Percentiles rank a stretch among this genome's conserved stretches.
Conservation (phyloP, 495 filamentous ascomycete species). For the Penicillium subrubescens region DNA sequence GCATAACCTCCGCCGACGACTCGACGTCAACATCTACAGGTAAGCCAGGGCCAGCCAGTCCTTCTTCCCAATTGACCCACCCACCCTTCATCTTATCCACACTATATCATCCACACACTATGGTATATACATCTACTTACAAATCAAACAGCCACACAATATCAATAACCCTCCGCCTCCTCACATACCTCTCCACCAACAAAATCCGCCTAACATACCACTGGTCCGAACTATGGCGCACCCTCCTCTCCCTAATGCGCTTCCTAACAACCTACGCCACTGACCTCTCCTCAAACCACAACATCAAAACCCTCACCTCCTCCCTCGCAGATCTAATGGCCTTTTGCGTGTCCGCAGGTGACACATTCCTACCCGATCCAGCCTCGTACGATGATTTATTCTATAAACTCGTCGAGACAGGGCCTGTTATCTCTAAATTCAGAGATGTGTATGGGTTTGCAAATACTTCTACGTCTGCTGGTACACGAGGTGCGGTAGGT, state of each 20-base stretch:
- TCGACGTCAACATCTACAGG: slow-evolving; percentile 86
- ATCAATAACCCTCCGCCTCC: slow-evolving; percentile 76
- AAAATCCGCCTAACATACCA: slow-evolving; percentile 81
- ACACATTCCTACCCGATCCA: slow-evolving; percentile 89
- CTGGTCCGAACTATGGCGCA: slow-evolving; percentile 94
- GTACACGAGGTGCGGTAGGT: background rate
- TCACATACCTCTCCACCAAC: slow-evolving; percentile 80
- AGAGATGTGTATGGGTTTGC: slow-evolving; percentile 64
- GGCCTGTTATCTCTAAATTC: slow-evolving; percentile 82
- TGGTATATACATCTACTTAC: slow-evolving; percentile 7
- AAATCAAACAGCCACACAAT: slow-evolving; percentile 47
- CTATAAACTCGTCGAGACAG: slow-evolving; percentile 95
- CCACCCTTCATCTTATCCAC: background rate
- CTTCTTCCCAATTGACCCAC: background rate
- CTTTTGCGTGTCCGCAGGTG: slow-evolving; percentile 82
- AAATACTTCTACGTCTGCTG: background rate
- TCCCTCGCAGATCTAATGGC: slow-evolving; percentile 80
- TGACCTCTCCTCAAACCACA: slow-evolving; percentile 65
- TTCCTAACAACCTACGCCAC: slow-evolving; percentile 84
- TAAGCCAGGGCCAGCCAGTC: slow-evolving; percentile 22
- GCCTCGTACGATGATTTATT: slow-evolving; percentile 93
- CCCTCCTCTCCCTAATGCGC: slow-evolving; percentile 83
- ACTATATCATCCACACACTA: background rate
- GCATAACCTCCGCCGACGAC: slow-evolving; percentile 83
- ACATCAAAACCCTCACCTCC: slow-evolving; percentile 55